Base-by-base conservation (phyloP, 2,329 filamentous ascomycete genomes). In the Aspergillus aculeatinus region DNA sequence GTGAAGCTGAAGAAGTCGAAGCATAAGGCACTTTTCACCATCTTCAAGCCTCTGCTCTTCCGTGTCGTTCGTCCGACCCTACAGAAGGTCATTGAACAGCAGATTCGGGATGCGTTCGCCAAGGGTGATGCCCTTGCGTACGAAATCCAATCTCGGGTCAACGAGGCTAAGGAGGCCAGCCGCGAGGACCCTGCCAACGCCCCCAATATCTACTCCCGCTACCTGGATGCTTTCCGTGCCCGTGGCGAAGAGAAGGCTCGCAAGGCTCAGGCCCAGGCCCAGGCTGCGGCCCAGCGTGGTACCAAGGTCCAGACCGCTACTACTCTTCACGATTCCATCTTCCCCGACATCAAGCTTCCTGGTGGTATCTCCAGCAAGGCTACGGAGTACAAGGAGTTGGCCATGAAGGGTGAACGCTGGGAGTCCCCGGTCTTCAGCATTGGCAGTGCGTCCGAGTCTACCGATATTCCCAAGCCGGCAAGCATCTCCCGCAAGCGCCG, bases 1-100 rank as follows among this genome's bases (percentile, higher is more conserved):
- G 88, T 99, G 80, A 96, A 96, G 81, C 77, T 99, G 66, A 92
- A 93, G 83, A 87, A 96, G 82, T 97, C 93, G 55, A 96, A 89
- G 76, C 93, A 98, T 85, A 99, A 97, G 85, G 72, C 95, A 12
- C 83, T 98, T 23, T 96, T 98, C 76, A 81, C 81, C 57, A 74
- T 97, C 42, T 89, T 94, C 82, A 97, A 97, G 83, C 91, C 93
- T 4, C 74, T 98, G 27, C 83, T 96, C 66, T 84, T 97, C 73
- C 92, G 89, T 79, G 86, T 92, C 29, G 85, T 99, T 69, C 89
- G 90, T 51, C 92, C 94, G 35, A 89, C 86, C 19, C 82, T 99
- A 60, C 87, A 95, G 77, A 96, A 95, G 83, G 89, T 89, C 2
- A 79, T 96, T 1, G 94, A 96, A 81, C 91, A 94, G 80, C 86